These are phyloP conservation scores for Tylopilus intermedius DNA, from an alignment of 768 basidiomycete genomes.

Conservation along the genomic window DNA sequence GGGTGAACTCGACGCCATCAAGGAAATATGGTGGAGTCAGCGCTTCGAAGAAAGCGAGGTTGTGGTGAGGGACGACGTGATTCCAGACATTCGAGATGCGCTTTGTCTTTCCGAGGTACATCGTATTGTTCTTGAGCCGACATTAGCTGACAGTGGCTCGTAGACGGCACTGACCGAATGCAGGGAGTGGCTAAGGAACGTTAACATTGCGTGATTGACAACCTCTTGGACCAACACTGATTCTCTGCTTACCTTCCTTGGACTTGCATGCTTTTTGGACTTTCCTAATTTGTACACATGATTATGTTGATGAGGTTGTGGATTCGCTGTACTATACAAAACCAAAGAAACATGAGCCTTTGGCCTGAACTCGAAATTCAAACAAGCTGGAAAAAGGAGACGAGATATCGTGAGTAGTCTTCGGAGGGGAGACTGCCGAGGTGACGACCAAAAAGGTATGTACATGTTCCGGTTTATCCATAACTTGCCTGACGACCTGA, in stretches of 20 bases:
- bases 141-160: constrained; percentile 4
- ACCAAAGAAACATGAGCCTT: not conserved
- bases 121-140: not conserved
- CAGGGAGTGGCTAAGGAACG: constrained; percentile 16
- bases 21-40: constrained; percentile 7
- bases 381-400: constrained; percentile 31
- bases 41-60: constrained; percentile 6
- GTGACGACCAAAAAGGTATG: constrained; percentile 43
- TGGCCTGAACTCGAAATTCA: constrained; percentile 3
- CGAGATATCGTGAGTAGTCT: constrained; percentile 33
- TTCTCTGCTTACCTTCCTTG: not conserved
- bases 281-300: constrained; percentile 14
- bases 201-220: not conserved
- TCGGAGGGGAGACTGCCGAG: constrained; percentile 37
- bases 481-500: not conserved
- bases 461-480: not conserved
- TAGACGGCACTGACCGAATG: constrained; percentile 26
- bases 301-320: constrained; percentile 4
- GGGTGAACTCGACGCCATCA: not conserved
- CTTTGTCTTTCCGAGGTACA: constrained; percentile 22
- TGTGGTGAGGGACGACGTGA: constrained; percentile 11
- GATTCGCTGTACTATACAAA: not conserved
- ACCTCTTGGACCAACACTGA: not conserved
- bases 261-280: not conserved
- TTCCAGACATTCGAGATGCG: constrained; percentile 24